Conservation (phyloP, 179 eudicot genomes). For the Vitellaria paradoxa region DNA sequence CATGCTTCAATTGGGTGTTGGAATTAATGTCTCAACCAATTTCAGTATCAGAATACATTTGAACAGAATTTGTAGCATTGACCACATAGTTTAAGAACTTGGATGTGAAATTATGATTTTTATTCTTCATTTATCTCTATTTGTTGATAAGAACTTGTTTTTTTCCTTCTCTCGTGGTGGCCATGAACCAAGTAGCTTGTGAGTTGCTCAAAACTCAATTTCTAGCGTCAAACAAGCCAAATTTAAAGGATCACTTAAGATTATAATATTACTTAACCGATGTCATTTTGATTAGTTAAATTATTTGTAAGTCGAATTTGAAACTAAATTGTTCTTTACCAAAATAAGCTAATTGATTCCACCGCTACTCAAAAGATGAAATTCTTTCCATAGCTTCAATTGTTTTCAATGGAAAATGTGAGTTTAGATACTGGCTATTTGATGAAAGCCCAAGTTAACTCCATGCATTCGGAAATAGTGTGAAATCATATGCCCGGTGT, state of each 20-base stretch:
- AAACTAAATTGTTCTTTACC: too few relatives aligned
- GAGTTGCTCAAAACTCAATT: too few relatives aligned
- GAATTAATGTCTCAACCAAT: not conserved
- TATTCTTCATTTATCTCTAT: not conserved
- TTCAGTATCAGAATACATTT: not conserved
- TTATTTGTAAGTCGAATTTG: too few relatives aligned
- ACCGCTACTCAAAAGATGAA: not conserved
- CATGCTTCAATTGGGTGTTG: not conserved
- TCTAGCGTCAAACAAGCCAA: too few relatives aligned
- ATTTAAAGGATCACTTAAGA: too few relatives aligned
- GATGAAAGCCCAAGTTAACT: not conserved
- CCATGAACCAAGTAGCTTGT: too few relatives aligned
- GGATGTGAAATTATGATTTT: not conserved
- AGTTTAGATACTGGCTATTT: not conserved
- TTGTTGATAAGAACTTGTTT: not conserved
- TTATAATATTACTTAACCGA: too few relatives aligned
- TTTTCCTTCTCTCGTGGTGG: too few relatives aligned
- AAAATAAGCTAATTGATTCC: too few relatives aligned
- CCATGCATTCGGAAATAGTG: not conserved
- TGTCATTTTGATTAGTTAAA: too few relatives aligned
- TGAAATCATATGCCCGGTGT: not conserved
- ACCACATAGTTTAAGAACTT: not conserved
- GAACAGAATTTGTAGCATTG: not conserved
- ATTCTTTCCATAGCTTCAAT: not conserved
- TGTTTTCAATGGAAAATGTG: not conserved